Evolutionary conservation across 208 protist genomes (phyloP).

Genomic region (Leishmania tarentolae): DNA sequence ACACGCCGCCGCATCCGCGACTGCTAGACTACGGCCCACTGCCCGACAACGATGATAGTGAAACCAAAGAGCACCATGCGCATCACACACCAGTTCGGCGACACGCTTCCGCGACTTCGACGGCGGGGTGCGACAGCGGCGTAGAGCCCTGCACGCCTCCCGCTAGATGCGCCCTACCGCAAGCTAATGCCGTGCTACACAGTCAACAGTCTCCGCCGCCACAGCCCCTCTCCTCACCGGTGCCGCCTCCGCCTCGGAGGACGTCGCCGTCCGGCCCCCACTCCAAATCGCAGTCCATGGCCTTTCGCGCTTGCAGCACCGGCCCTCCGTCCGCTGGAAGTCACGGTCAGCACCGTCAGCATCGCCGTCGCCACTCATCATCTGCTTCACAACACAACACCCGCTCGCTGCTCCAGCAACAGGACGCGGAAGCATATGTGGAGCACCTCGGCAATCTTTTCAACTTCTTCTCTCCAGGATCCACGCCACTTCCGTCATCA

Average conservation of each 20-base stretch:
- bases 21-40: background rate
- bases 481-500: conserved; percentile 37
- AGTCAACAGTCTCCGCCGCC: background rate
- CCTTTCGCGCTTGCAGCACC: conserved; percentile 1
- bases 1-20: conserved; percentile 13
- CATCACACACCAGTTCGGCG: conserved; percentile 19
- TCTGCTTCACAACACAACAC: conserved; percentile 40
- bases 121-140: conserved; percentile 13
- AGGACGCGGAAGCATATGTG: conserved; percentile 38
- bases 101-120: background rate
- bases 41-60: too few relatives aligned
- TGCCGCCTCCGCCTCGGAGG: background rate
- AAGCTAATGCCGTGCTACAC: background rate
- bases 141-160: conserved; percentile 21
- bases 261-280: background rate
- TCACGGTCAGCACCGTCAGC: background rate
- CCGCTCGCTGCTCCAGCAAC: conserved; percentile 17
- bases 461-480: conserved; percentile 40
- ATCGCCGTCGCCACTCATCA: conserved; percentile 6
- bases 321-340: background rate
- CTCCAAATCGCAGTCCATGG: background rate
- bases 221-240: conserved; percentile 6
- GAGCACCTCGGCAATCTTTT: conserved; percentile 34
- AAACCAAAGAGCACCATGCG: background rate
- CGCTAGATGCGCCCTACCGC: background rate